Base-by-base conservation (phyloP, 2,329 filamentous ascomycete species). In the Corniculantispora saksenae region DNA sequence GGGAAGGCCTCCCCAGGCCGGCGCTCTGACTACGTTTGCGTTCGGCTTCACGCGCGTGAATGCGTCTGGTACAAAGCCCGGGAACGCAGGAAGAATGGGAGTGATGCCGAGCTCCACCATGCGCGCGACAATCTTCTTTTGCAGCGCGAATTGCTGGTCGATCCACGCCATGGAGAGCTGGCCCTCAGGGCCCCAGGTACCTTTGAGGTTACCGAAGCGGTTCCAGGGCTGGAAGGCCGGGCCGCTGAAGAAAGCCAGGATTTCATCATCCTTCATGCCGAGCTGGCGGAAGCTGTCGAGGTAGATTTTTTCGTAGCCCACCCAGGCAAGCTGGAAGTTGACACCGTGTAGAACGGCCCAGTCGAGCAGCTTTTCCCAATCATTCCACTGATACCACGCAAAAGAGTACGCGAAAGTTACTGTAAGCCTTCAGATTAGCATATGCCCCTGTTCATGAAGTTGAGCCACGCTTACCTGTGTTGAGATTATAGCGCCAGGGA, bases 61-160 rank as follows among this genome's bases (percentile, higher is more conserved):
- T 6, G 77, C 75, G 5, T 71, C 66, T 0, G 82, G 82, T 5
- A 84, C 81, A 56, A 83, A 84, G 0, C 83, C 82, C 3, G 82
- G 81, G 60, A 84, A 84, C 1, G 79, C 78, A 15, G 82, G 82
- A 17, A 85, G 73, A 1, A 83, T 79, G 0, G 82, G 83, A 0
- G 80, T 83, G 78, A 84, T 84, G 2, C 82, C 83, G 0, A 85
- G 76, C 65, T 82, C 81, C 1, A 82, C 76, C 82, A 84, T 84
- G 27, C 82, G 76, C 7, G 69, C 65, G 1, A 84, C 71, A 54
- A 84, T 84, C 67, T 80, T 77, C 69, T 81, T 79, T 68, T 83
- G 80, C 43, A 84, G 70, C 8, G 74, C 76, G 60, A 80, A 83
- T 69, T 84, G 83, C 45, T 71, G 65, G 25, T 83, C 75, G 64